These are phyloP conservation scores for Globisporangium yorkense DNA, from an alignment of 352 stramenopile species.

Conservation along the genomic window DNA sequence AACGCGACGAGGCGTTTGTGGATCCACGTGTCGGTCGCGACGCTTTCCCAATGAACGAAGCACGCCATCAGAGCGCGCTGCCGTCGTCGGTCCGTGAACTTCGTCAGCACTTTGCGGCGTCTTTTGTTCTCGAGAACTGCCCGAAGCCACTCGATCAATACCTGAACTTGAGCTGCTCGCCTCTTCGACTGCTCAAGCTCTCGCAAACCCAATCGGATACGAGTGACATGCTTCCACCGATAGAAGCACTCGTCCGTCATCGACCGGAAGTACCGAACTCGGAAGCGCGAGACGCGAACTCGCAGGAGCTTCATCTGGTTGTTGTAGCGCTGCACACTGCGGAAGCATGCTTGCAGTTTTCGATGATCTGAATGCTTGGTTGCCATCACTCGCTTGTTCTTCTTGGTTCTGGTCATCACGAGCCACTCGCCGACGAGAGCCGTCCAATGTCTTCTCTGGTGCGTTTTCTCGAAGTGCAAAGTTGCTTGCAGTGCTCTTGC, in stretches of 20 bases:
- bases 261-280: constrained; percentile 19
- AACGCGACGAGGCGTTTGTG: constrained; percentile 21
- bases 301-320: constrained; percentile 8
- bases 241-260: constrained; percentile 22
- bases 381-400: not conserved
- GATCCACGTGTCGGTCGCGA: constrained; percentile 41
- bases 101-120: constrained; percentile 7
- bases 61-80: constrained; percentile 8
- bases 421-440: constrained; percentile 15
- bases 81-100: constrained; percentile 9
- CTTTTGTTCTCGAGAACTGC: not conserved
- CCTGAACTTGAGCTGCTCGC: not conserved
- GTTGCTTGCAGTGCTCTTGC: constrained; percentile 4
- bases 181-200: constrained; percentile 1
- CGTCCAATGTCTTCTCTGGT: constrained; percentile 21
- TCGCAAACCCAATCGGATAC: constrained; percentile 10
- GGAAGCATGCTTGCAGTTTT: not conserved
- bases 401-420: not conserved
- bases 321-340: constrained; percentile 1
- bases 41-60: constrained; percentile 46
- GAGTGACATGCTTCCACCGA: constrained; percentile 13
- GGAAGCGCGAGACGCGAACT: constrained; percentile 13
- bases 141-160: not conserved
- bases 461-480: constrained; percentile 11
- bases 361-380: not conserved